A percentile compares a stretch with the other conserved stretches of the same genome.
Evolutionary conservation across 2,329 filamentous ascomycete genomes (phyloP).

Genomic region (Uncinocarpus reesii): DNA sequence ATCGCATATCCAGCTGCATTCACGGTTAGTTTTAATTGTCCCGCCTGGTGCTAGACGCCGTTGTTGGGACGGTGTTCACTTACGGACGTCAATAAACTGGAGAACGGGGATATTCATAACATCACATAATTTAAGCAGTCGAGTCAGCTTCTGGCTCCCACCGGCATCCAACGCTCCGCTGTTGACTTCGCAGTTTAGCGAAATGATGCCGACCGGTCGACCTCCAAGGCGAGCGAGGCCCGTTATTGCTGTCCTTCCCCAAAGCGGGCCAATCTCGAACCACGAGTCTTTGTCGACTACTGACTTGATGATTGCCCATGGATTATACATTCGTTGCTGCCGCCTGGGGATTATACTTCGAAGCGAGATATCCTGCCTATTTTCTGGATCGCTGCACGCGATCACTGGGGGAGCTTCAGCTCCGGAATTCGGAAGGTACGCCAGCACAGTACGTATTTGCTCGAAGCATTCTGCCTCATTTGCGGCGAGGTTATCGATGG

Average conservation of each 20-base stretch:
- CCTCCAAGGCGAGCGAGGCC: conserved; percentile 51
- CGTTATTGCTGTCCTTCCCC: conserved; percentile 52
- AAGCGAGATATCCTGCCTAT: conserved; percentile 41
- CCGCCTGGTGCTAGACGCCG: background rate
- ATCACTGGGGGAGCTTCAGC: conserved; percentile 45
- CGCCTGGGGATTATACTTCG: conserved; percentile 49
- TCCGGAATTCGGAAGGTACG: conserved; percentile 50
- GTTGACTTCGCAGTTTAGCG: conserved; percentile 52
- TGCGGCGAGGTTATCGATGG: conserved; percentile 53
- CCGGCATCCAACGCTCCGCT: conserved; percentile 52
- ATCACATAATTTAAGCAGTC: conserved; percentile 53
- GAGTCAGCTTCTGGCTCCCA: conserved; percentile 51
- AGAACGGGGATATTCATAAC: conserved; percentile 55
- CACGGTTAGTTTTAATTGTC: conserved; percentile 9
- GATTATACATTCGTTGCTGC: conserved; percentile 51
- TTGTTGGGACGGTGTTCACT: conserved; percentile 18
- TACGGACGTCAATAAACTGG: conserved; percentile 53
- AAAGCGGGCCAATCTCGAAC: conserved; percentile 55
- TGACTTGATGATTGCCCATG: conserved; percentile 46
- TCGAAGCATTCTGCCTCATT: conserved; percentile 53
- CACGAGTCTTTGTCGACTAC: conserved; percentile 48
- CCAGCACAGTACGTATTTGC: conserved; percentile 48
- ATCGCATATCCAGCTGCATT: conserved; percentile 48
- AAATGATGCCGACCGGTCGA: conserved; percentile 49
- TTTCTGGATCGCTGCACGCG: conserved; percentile 40